Percentiles rank a stretch among this genome's conserved stretches.
phyloP scores from a whole-genome alignment of 352 stramenopile genomes.

The Globisporangium alternatum region DNA sequence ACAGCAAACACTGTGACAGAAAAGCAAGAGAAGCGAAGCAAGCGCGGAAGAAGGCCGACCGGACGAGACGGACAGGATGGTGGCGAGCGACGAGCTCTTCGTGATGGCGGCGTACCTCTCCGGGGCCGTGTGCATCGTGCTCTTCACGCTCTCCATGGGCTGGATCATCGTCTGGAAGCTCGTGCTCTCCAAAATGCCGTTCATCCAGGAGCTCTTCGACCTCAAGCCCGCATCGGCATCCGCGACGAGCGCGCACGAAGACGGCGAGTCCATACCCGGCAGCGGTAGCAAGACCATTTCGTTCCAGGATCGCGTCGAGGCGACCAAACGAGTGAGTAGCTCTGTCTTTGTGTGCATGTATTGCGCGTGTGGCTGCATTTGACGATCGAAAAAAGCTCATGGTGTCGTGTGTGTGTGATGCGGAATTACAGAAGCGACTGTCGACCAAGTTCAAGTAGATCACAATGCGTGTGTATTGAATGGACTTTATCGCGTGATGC shows the following conservation, averaged over 20 bases:
- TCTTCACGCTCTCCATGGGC: constrained; percentile 69
- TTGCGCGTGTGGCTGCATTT: not conserved
- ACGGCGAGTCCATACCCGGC: constrained; percentile 7
- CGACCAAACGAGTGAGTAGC: constrained; percentile 53
- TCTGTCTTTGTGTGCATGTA: not conserved
- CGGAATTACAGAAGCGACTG: constrained; percentile 46
- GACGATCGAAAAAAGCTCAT: not conserved
- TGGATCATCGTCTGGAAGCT: constrained; percentile 87
- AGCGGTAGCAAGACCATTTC: constrained; percentile 32
- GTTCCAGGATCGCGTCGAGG: constrained; percentile 71
- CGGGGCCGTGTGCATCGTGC: constrained; percentile 74
- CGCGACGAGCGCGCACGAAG: constrained; percentile 11
- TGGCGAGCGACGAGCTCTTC: constrained; percentile 36
- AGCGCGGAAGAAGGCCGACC: not conserved
- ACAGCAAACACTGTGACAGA: not conserved
- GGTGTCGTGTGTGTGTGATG: constrained; percentile 13
- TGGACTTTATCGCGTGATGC: not conserved
- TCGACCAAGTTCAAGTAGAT: constrained; percentile 22
- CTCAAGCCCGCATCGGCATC: constrained; percentile 41
- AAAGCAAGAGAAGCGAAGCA: constrained; percentile 3
- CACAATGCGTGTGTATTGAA: not conserved
- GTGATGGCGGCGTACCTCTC: constrained; percentile 69
- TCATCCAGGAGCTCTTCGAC: constrained; percentile 82
- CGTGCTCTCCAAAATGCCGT: constrained; percentile 80
- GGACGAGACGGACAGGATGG: not conserved